These are phyloP conservation scores for Talaromyces borbonicus DNA, from an alignment of 495 filamentous ascomycete genomes.

Conservation along the genomic window DNA sequence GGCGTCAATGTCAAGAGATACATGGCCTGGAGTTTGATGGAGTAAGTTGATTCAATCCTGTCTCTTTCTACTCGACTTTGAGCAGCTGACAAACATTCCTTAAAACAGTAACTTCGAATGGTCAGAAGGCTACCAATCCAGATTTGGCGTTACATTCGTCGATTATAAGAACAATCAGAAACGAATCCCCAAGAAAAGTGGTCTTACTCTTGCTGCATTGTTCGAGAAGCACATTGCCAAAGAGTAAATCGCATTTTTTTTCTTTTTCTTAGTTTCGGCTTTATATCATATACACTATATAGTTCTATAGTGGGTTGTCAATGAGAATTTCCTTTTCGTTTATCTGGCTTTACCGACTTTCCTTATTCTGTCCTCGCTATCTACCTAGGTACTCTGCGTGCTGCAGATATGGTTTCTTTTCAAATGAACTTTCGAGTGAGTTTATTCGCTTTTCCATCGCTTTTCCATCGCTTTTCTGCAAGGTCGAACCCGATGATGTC, in stretches of 20 bases:
- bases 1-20: slow-evolving; percentile 64
- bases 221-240: slow-evolving; percentile 42
- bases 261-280: not conserved
- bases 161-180: slow-evolving; percentile 68
- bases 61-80: not conserved
- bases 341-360: no score
- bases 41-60: slow-evolving; percentile 26
- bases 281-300: not conserved
- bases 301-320: not conserved
- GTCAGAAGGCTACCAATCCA: slow-evolving; percentile 77
- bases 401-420: not conserved
- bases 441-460: not conserved
- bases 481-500: slow-evolving; percentile 54
- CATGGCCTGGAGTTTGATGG: slow-evolving; percentile 74
- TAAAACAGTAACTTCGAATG: slow-evolving; percentile 49
- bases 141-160: slow-evolving; percentile 70
- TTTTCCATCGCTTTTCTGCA: slow-evolving; percentile 40
- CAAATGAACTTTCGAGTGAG: not conserved
- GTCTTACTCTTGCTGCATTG: slow-evolving; percentile 51
- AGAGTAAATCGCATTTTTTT: slow-evolving; percentile 3
- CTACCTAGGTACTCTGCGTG: not conserved
- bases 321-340: not conserved
- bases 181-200: slow-evolving; percentile 70
- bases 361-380: not conserved
- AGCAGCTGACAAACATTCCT: no score